A percentile compares a stretch with the other conserved stretches of the same genome.
Evolutionary conservation across 768 basidiomycete species (phyloP).

Genomic region (Leccinum variicolor): DNA sequence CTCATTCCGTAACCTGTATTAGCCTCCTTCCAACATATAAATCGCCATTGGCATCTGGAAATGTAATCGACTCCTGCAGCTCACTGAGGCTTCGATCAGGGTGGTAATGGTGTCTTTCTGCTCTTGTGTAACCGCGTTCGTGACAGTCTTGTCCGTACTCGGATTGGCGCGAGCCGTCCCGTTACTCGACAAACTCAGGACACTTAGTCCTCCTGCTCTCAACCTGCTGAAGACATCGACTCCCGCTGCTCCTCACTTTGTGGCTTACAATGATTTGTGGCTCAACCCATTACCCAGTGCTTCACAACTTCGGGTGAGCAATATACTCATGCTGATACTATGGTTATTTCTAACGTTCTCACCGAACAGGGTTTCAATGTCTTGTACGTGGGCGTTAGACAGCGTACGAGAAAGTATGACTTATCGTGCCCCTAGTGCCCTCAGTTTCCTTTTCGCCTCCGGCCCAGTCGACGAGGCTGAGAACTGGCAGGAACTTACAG

Average conservation of each 20-base stretch:
- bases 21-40: conserved; percentile 11
- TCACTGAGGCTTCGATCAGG: background rate
- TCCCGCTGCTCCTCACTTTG: conserved; percentile 49
- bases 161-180: conserved; percentile 15
- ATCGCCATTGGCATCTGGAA: background rate
- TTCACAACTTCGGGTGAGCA: conserved; percentile 40
- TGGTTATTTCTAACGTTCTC: background rate
- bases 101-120: conserved; percentile 17
- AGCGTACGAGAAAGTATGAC: background rate
- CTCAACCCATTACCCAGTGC: conserved; percentile 43
- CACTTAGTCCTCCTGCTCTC: conserved; percentile 23
- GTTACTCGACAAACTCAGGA: conserved; percentile 18
- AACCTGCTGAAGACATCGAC: conserved; percentile 15
- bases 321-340: background rate
- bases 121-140: background rate
- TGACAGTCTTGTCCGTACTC: conserved; percentile 10
- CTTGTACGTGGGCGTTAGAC: conserved; percentile 22
- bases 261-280: conserved; percentile 40
- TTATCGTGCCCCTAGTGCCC: conserved; percentile 23
- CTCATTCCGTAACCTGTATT: background rate
- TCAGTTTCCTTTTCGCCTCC: conserved; percentile 40
- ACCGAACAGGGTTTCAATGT: conserved; percentile 32
- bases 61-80: background rate
- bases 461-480: conserved; percentile 45
- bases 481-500: conserved; percentile 41